Percentiles rank a stretch among this genome's conserved stretches.
Conservation (phyloP, 257 asterid species). For the Gentiana straminea region DNA sequence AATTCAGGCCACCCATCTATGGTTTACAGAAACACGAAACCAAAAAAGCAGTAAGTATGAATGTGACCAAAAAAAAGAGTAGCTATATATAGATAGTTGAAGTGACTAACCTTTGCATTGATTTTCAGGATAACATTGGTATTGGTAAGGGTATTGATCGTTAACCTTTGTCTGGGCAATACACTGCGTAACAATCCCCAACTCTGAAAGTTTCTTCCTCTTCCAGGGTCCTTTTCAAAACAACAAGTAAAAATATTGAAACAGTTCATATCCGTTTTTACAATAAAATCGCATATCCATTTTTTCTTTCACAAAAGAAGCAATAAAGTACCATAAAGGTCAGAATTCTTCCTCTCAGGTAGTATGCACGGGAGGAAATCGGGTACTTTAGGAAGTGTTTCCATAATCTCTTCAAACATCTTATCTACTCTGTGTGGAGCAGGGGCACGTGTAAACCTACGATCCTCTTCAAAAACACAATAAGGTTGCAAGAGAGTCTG, state of each 20-base stretch:
- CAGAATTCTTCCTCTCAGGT: constrained; percentile 53
- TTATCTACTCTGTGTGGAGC: constrained; percentile 43
- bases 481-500: constrained; percentile 22
- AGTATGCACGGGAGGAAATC: constrained; percentile 52
- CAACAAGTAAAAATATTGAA: no score
- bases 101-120: constrained; percentile 44
- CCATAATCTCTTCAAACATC: constrained; percentile 28
- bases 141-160: constrained; percentile 40
- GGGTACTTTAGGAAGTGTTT: constrained; percentile 33
- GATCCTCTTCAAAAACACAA: constrained; percentile 26
- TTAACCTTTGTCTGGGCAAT: constrained; percentile 49
- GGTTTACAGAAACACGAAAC: neutral
- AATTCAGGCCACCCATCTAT: constrained; percentile 73
- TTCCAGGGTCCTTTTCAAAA: constrained; percentile 64
- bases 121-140: constrained; percentile 62
- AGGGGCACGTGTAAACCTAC: constrained; percentile 30
- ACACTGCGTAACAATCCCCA: constrained; percentile 59
- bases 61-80: neutral
- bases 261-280: no score
- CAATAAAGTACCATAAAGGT: constrained; percentile 37
- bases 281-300: no score
- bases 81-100: neutral
- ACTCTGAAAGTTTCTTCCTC: constrained; percentile 36
- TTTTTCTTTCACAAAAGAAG: no score
- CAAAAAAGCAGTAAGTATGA: neutral